Percentiles rank a stretch among this genome's conserved stretches.
Evolutionary conservation across 139 green algal species (phyloP).

Genomic region (Asterochloris sp.): DNA sequence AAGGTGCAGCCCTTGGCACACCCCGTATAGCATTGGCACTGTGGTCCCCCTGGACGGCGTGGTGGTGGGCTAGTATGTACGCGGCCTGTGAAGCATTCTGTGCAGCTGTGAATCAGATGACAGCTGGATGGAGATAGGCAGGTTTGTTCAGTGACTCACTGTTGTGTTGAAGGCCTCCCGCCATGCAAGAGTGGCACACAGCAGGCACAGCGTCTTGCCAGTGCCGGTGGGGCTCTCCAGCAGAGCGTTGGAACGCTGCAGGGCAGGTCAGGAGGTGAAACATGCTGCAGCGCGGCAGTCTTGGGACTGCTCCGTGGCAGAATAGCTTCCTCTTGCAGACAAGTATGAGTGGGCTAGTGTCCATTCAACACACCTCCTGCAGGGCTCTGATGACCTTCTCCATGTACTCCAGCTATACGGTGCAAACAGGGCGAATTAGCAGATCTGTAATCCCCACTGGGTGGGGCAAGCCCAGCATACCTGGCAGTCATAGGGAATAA

Average conservation of each 20-base stretch:
- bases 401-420: slow-evolving; percentile 84
- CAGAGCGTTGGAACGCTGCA: slow-evolving; percentile 77
- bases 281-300: neutral
- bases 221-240: slow-evolving; percentile 95
- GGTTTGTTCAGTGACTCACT: too few species aligned
- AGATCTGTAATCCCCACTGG: neutral
- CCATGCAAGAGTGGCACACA: slow-evolving; percentile 93
- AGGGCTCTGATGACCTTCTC: slow-evolving; percentile 83
- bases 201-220: slow-evolving; percentile 96
- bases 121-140: neutral
- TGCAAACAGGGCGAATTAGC: neutral
- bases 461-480: slow-evolving; percentile 18
- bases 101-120: neutral
- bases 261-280: neutral
- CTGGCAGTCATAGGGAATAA: slow-evolving; percentile 85
- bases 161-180: slow-evolving; percentile 33
- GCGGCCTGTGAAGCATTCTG: neutral
- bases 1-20: too few species aligned
- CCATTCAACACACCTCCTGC: slow-evolving; percentile 53
- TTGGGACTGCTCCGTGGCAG: neutral
- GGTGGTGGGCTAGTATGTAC: neutral
- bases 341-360: neutral
- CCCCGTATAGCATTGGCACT: too few species aligned
- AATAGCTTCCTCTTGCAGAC: neutral
- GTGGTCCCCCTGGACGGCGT: too few species aligned